Conservation (phyloP, 2,329 filamentous ascomycete species). For the Pseudogymnoascus sp. region DNA sequence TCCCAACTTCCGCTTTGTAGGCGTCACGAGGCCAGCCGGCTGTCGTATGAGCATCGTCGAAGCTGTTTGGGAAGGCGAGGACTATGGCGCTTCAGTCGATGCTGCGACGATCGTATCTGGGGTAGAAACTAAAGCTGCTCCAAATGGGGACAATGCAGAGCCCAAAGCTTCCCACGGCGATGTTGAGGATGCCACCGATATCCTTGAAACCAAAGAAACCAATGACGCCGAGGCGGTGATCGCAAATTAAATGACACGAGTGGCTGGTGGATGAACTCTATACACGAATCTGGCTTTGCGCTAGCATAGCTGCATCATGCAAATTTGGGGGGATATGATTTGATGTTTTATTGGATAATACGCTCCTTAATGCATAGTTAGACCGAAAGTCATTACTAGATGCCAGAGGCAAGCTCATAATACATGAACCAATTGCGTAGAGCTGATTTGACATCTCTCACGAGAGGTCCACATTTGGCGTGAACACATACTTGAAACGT, state of each 20-base stretch:
- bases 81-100: constrained; percentile 16
- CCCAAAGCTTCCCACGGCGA: not conserved
- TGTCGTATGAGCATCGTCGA: constrained; percentile 44
- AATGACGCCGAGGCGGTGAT: not conserved
- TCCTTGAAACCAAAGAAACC: not conserved
- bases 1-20: constrained; percentile 38
- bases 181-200: not conserved
- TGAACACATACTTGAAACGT: not conserved
- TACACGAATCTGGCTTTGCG: not conserved
- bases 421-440: not conserved
- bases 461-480: not conserved
- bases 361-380: not conserved
- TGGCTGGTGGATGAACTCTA: not conserved
- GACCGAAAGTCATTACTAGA: not conserved
- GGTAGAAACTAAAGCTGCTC: not conserved
- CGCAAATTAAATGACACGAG: not conserved
- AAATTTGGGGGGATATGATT: not conserved
- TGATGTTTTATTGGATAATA: not conserved
- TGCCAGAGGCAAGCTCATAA: not conserved
- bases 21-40: constrained; percentile 34
- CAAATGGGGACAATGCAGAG: not conserved
- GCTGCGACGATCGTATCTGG: not conserved
- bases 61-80: constrained; percentile 37
- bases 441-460: not conserved
- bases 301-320: not conserved